Conservation (phyloP, 768 basidiomycete genomes). For the Russula foetens region DNA sequence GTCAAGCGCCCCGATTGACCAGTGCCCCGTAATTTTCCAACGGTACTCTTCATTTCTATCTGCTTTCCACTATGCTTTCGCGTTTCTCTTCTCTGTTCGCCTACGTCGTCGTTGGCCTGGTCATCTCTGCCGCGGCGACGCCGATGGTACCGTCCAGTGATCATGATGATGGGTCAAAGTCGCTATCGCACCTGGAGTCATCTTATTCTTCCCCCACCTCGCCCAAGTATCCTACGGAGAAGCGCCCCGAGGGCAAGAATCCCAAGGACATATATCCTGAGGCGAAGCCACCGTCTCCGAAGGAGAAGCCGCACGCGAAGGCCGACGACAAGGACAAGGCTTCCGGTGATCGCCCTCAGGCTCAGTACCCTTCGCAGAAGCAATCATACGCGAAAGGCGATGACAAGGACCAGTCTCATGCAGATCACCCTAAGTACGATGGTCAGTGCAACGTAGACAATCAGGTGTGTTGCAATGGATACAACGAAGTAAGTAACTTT, state of each 20-base stretch:
- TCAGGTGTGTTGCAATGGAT: background rate
- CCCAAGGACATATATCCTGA: no score
- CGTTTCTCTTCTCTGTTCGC: constrained; percentile 13
- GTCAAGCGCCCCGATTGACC: background rate
- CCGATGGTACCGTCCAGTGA: constrained; percentile 2
- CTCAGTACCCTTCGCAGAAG: no score
- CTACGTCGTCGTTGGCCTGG: constrained; percentile 11
- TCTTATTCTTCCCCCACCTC: background rate
- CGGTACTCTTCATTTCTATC: constrained; percentile 2
- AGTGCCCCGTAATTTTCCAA: constrained; percentile 7
- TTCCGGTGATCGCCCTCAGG: background rate
- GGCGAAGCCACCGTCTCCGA: background rate
- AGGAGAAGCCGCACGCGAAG: background rate
- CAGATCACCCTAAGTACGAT: background rate
- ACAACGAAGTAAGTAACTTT: background rate
- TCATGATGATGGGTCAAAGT: background rate
- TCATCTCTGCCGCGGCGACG: constrained; percentile 10
- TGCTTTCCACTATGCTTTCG: constrained; percentile 14
- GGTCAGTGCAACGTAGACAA: background rate
- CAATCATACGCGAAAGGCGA: no score
- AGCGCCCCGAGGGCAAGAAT: background rate
- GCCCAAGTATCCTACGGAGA: background rate
- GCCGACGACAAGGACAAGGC: background rate
- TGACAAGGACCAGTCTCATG: background rate
- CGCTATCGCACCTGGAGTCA: background rate